A percentile compares a stretch with the other conserved stretches of the same genome.
Conservation (phyloP, 441 rosid species). For the Euphorbia celastroides region DNA sequence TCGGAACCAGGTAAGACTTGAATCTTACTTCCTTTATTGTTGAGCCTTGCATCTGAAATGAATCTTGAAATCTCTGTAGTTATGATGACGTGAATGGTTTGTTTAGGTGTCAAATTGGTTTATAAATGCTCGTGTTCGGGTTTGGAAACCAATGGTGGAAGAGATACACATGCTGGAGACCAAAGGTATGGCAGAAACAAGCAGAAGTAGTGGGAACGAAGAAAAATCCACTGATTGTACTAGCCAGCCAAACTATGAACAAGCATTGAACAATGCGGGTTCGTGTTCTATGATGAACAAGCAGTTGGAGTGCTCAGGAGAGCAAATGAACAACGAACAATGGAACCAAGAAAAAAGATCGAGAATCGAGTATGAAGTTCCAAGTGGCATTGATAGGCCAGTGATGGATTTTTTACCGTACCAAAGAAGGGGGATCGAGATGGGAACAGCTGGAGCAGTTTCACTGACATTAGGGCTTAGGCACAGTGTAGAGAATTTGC, state of each 20-base stretch:
- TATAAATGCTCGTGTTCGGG: slow-evolving; percentile 59
- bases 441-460: slow-evolving; percentile 40
- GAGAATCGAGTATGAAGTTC: slow-evolving; percentile 31
- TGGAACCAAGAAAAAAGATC: slow-evolving; percentile 47
- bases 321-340: slow-evolving; percentile 15
- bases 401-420: slow-evolving; percentile 36
- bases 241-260: slow-evolving; percentile 21
- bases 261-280: slow-evolving; percentile 17
- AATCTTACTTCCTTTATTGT: slow-evolving; percentile 3
- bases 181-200: slow-evolving; percentile 34
- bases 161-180: slow-evolving; percentile 57
- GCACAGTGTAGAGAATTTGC: slow-evolving; percentile 41
- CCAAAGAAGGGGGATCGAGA: slow-evolving; percentile 34
- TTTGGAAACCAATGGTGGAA: slow-evolving; percentile 69
- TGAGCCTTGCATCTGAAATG: not conserved
- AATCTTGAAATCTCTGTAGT: not conserved
- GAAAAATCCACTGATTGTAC: slow-evolving; percentile 23
- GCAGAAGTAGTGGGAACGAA: slow-evolving; percentile 20
- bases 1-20: slow-evolving; percentile 44
- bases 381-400: slow-evolving; percentile 34
- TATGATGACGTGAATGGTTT: slow-evolving; percentile 3
- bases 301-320: slow-evolving; percentile 25
- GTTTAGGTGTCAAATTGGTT: slow-evolving; percentile 63
- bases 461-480: slow-evolving; percentile 59
- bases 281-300: slow-evolving; percentile 18